These are phyloP conservation scores for Leishmania major DNA, from an alignment of 208 protist species.

Conservation along the genomic window DNA sequence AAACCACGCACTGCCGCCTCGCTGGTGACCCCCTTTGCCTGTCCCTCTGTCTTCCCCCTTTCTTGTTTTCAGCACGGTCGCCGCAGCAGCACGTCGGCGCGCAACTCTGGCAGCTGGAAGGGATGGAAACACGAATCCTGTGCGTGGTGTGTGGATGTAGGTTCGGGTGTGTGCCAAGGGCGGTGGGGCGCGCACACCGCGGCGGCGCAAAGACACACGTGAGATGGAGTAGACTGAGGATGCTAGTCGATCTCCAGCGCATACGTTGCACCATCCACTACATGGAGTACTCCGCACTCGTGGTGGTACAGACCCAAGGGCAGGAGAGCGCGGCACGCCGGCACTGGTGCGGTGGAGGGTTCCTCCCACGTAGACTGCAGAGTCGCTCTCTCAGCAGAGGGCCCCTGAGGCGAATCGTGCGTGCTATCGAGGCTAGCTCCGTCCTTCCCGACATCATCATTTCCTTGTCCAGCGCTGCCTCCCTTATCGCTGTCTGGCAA, in stretches of 20 bases:
- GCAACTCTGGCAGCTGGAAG: neutral
- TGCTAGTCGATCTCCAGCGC: slow-evolving; percentile 39
- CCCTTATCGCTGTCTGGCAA: neutral
- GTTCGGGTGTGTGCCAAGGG: neutral
- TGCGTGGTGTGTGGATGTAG: neutral
- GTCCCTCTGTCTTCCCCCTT: too few relatives aligned
- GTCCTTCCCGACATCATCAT: neutral
- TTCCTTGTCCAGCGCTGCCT: neutral
- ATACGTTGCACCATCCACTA: slow-evolving; percentile 26
- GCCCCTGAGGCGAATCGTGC: neutral
- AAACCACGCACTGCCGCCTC: too few relatives aligned
- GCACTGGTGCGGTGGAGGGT: neutral
- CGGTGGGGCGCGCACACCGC: neutral
- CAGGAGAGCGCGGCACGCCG: neutral
- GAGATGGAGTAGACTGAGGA: neutral
- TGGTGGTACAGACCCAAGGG: slow-evolving; percentile 35
- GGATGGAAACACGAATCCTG: neutral
- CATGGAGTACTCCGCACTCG: slow-evolving; percentile 53
- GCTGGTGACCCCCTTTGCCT: too few relatives aligned
- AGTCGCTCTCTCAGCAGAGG: neutral
- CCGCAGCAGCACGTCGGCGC: too few relatives aligned
- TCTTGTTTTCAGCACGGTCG: too few relatives aligned
- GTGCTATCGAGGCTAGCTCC: neutral
- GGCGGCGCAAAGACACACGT: neutral
- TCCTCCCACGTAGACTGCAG: neutral